Base-by-base conservation (phyloP, 2,329 filamentous ascomycete genomes). In the Aspergillus udagawae region DNA sequence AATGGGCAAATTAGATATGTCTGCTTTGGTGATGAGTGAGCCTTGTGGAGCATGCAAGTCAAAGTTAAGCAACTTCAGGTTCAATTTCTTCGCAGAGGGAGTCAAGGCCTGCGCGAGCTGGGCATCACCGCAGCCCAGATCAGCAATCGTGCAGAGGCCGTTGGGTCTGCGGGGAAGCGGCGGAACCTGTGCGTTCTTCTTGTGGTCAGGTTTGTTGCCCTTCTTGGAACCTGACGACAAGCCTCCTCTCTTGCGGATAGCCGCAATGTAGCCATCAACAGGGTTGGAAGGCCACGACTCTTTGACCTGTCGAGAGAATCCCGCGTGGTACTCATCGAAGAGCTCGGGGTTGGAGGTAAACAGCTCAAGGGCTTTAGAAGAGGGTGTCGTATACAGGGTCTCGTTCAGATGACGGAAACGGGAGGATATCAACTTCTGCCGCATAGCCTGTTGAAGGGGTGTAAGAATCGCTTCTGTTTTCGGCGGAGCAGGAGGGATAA, bases 361-460 rank as follows among this genome's bases (percentile, higher is more conserved):
- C 25, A 97, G 85, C 52, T 83, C 78, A 65, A 94, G 86, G n/a
- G 94, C 90, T 63, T 94, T 86, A 38, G 81, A 80, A 0, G 94
- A 99, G 1, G 92, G 90, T 7, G 88, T 90, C 4, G 93, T 97
- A 79, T 99, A 99, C 14, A 99, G 86, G 0, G 91, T 93, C 79
- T 99, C 90, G 75, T 99, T 99, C 60, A 99, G 86, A 75, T 97
- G 92, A 62, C 94, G 91, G 83, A 99, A 99, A 57, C 94, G 92
- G 1, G 94, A 92, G 9, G 92, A 95, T 61, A 96, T 83, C 61
- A 99, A 86, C 80, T 99, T 99, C 70, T 92, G 88, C 60, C 91
- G 88, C 94, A 99, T 99, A 3, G 91, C 87, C 55, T 89, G 86
- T 80, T 99, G 94, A 56, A 99, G 86, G 3, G 94, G 92, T 0